These are phyloP conservation scores for Metschnikowia picachoensis DNA, from an alignment of 805 yeast genomes.

Conservation along the genomic window DNA sequence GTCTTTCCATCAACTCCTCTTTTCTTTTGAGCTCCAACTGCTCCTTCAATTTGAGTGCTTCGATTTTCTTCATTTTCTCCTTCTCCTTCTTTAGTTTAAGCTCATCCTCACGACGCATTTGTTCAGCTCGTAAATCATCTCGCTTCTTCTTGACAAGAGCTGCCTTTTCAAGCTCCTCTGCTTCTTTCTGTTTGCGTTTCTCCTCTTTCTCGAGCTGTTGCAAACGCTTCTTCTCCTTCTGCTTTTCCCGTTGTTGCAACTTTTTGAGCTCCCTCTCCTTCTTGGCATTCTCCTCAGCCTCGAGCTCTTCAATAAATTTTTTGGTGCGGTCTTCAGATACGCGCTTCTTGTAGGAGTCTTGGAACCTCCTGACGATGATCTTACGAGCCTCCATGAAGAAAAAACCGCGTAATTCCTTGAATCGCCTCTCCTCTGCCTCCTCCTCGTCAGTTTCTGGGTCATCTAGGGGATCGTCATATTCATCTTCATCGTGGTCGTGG, in stretches of 20 bases:
- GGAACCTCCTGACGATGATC: slow-evolving; percentile 44
- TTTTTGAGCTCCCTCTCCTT: slow-evolving; percentile 66
- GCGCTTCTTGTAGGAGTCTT: slow-evolving; percentile 73
- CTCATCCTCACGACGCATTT: slow-evolving; percentile 38
- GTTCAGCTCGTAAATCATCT: slow-evolving; percentile 36
- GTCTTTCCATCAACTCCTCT: slow-evolving; percentile 21
- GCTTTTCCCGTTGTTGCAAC: slow-evolving; percentile 61
- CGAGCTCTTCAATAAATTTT: slow-evolving; percentile 62
- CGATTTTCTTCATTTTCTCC: slow-evolving; percentile 44
- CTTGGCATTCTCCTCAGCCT: slow-evolving; percentile 62
- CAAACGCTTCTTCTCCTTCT: slow-evolving; percentile 62
- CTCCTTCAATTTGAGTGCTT: slow-evolving; percentile 24
- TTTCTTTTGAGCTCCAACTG: slow-evolving; percentile 13
- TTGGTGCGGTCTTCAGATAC: slow-evolving; percentile 71
- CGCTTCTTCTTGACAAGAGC: slow-evolving; percentile 26
- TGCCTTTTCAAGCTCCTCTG: slow-evolving; percentile 42
- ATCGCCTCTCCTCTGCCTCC: slow-evolving; percentile 24
- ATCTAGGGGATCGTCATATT: slow-evolving; percentile 20
- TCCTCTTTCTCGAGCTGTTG: slow-evolving; percentile 63
- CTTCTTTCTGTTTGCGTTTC: slow-evolving; percentile 53
- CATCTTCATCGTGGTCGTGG: slow-evolving; percentile 7
- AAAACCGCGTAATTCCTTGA: slow-evolving; percentile 76
- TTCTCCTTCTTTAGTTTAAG: slow-evolving; percentile 40
- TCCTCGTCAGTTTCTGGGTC: slow-evolving; percentile 8
- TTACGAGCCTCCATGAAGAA: slow-evolving; percentile 78